Percentiles rank a stretch among this genome's conserved stretches.
Conservation (phyloP, 768 basidiomycete species). For the Coprinellus aureogranulatus region DNA sequence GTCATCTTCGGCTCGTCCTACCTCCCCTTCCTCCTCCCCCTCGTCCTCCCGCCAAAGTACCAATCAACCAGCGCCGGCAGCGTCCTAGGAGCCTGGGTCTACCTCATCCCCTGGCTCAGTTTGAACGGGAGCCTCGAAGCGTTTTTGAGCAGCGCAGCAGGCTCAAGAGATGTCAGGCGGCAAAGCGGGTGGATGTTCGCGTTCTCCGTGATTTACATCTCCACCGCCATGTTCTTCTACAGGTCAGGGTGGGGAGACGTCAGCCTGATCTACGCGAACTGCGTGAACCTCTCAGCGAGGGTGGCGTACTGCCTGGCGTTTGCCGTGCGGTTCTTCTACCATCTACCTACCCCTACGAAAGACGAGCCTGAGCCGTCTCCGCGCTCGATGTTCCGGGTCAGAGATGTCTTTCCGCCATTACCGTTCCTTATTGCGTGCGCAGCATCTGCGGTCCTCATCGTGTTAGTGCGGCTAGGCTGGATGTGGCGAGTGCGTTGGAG, state of each 20-base stretch:
- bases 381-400: conserved; percentile 21
- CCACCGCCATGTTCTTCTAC: conserved; percentile 47
- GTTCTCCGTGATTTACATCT: conserved; percentile 70
- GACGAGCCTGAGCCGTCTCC: not conserved
- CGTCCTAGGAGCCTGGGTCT: conserved; percentile 78
- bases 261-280: conserved; percentile 75
- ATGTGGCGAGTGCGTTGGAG: conserved; percentile 14
- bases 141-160: conserved; percentile 79
- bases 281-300: conserved; percentile 59
- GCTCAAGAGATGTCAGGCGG: conserved; percentile 56
- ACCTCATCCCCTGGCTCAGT: conserved; percentile 86
- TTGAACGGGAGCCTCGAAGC: conserved; percentile 92
- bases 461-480: conserved; percentile 21
- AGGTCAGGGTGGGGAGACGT: conserved; percentile 55
- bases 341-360: not conserved
- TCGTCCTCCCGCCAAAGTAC: conserved; percentile 72
- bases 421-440: conserved; percentile 18
- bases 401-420: conserved; percentile 22
- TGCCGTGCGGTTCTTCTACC: conserved; percentile 44
- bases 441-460: conserved; percentile 26
- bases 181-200: conserved; percentile 83
- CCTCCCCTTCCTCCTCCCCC: conserved; percentile 61
- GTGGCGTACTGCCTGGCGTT: conserved; percentile 61
- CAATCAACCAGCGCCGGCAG: conserved; percentile 73
- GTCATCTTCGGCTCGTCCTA: conserved; percentile 75